Base-by-base conservation (phyloP, 352 stramenopile genomes). In the Sclerospora graminicola region DNA sequence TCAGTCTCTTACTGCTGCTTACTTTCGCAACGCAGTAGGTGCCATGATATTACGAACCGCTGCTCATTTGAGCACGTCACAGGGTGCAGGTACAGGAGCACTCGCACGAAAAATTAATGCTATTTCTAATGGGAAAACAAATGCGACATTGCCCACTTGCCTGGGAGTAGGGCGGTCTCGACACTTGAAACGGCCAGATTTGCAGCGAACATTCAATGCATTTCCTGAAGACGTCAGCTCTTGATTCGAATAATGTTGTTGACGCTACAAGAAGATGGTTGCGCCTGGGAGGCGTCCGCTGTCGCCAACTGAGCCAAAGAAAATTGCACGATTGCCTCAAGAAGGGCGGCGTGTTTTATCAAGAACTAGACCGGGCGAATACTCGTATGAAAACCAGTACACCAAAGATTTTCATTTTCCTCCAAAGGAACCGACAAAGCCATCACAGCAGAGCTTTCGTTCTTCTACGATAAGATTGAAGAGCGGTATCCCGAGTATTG, bases 11-110 rank as follows among this genome's bases (percentile, higher is more conserved):
- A 96, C 82, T 24, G 66, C 86, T 14, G 81, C 87, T 19, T 97
- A 95, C 56, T 97, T 95, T 54, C 74, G 82, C 30, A 92, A 94
- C 27, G 84, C 84, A 0, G 82, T 95, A 14, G 85, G 83, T 18
- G 87, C 84, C 26, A 96, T 57, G 88, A 97, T 55, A 88, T 96
- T 33, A 95, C 86, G 31, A 85, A 89, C 48, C 68, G 85, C 42
- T 64, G 57, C 33, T 70, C 89, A 45, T 73, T 90, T 39, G n/a
- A n/a, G n/a, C n/a, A n/a, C n/a, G n/a, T n/a, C n/a, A n/a, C n/a
- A n/a, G n/a, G n/a, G n/a, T n/a, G n/a, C n/a, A n/a, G n/a, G n/a
- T n/a, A n/a, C n/a, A n/a, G n/a, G n/a, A n/a, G n/a, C n/a, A n/a
- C n/a, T 74, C 79, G 20, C 77, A 94, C 37, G 69, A 90, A 42